Evolutionary conservation across 768 basidiomycete species (phyloP).

Genomic region (Infundibulicybe gibba): DNA sequence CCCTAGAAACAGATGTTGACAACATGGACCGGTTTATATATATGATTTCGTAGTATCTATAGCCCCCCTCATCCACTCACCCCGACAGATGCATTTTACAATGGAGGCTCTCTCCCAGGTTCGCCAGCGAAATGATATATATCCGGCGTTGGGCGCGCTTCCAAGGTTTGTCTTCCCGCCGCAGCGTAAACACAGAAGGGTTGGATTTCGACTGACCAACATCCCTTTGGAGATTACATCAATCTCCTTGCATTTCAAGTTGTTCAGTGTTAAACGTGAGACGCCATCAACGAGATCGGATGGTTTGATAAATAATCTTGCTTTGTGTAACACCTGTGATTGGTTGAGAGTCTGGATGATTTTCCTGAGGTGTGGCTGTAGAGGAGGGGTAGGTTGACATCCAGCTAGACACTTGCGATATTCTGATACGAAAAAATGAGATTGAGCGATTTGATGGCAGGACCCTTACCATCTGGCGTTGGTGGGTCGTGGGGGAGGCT

Average conservation of each 20-base stretch:
- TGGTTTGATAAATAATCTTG: conserved; percentile 70
- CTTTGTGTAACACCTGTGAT: conserved; percentile 55
- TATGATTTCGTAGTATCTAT: background rate
- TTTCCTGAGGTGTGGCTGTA: conserved; percentile 38
- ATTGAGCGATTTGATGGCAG: background rate
- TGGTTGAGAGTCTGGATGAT: conserved; percentile 42
- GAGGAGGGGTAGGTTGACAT: conserved; percentile 51
- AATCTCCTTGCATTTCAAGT: conserved; percentile 33
- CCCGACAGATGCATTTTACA: conserved; percentile 67
- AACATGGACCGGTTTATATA: background rate
- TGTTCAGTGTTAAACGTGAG: conserved; percentile 34
- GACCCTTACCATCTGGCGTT: conserved; percentile 28
- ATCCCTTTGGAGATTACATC: conserved; percentile 68
- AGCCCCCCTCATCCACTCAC: conserved; percentile 42
- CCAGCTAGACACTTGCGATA: conserved; percentile 49
- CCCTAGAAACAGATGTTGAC: too few relatives aligned
- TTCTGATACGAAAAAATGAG: conserved; percentile 34
- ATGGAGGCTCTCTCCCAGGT: conserved; percentile 66
- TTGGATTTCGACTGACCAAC: conserved; percentile 33
- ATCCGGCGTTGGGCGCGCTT: conserved; percentile 20
- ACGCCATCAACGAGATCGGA: conserved; percentile 67
- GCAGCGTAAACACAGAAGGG: conserved; percentile 58
- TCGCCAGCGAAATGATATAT: conserved; percentile 42
- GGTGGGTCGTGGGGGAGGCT: conserved; percentile 29
- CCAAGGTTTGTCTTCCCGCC: conserved; percentile 51